These are phyloP conservation scores for Pseudocercospora fijiensis DNA, from an alignment of 2,329 filamentous ascomycete species.

Conservation along the genomic window DNA sequence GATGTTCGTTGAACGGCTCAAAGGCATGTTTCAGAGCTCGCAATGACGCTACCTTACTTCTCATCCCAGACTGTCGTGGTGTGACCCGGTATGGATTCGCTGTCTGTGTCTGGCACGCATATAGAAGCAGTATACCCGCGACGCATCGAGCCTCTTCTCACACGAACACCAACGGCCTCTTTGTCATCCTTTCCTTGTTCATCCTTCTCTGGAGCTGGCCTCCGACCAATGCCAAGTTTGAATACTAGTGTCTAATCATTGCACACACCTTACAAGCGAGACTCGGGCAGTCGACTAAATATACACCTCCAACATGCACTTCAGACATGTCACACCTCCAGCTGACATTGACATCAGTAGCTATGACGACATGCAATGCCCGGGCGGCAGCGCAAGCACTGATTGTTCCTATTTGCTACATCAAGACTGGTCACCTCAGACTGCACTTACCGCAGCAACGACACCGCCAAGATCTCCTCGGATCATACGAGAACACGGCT, in stretches of 20 bases:
- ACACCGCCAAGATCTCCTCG: slow-evolving; percentile 35
- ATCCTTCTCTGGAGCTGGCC: slow-evolving; percentile 45
- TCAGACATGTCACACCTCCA: slow-evolving; percentile 49
- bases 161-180: slow-evolving; percentile 30
- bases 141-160: slow-evolving; percentile 22
- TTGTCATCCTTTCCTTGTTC: slow-evolving; percentile 40
- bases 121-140: slow-evolving; percentile 27
- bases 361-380: slow-evolving; percentile 31
- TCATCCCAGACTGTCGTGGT: slow-evolving; percentile 20
- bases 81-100: slow-evolving; percentile 24
- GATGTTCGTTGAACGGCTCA: slow-evolving; percentile 29
- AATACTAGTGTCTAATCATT: slow-evolving; percentile 35
- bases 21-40: slow-evolving; percentile 31
- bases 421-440: slow-evolving; percentile 36
- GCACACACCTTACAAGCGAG: slow-evolving; percentile 14
- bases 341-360: slow-evolving; percentile 35
- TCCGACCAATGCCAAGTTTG: slow-evolving; percentile 35
- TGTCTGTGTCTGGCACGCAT: slow-evolving; percentile 23
- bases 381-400: slow-evolving; percentile 37
- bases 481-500: slow-evolving; percentile 34
- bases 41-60: slow-evolving; percentile 26
- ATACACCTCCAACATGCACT: slow-evolving; percentile 42
- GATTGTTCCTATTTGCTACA: slow-evolving; percentile 28
- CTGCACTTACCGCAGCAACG: slow-evolving; percentile 32
- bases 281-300: slow-evolving; percentile 25